Base-by-base conservation (phyloP, 345 rosid genomes). In the Turnera subulata region DNA sequence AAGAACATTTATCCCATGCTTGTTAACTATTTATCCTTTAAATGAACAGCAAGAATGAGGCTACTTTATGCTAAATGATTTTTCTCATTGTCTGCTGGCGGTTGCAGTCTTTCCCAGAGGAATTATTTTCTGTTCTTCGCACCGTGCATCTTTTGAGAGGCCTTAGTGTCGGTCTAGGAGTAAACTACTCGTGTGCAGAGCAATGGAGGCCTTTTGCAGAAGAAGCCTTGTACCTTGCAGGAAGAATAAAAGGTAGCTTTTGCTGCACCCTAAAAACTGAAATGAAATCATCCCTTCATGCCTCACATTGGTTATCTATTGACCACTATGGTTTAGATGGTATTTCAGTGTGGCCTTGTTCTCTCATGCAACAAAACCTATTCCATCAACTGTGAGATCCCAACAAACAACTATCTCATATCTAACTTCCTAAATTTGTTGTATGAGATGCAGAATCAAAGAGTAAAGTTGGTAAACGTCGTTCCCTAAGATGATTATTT, bases 191-290 rank as follows among this genome's bases (percentile, higher is more conserved):
- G 0, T 84, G 95, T 48, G 88, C 92, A 10, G 83, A 91, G 63
- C 90, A 86, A 46, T 88, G 96, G 96, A 84, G 87, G 62, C 73
- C 91, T 23, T 73, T 88, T 49, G 96, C 98, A n/a, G 89, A 84
- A 77, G 92, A 88, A 66, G 92, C 92, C 62, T 64, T 91, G 53
- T 61, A 64, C 65, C 67, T 29, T 54, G 90, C 98, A 42, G 82
- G 87, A 55, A 86, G 90, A 79, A 61, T 81, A 68, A 80, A 64
- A 73, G 95, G 95, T 89, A 38, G 18, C 40, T 44, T 25, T 49
- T 42, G 4, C 37, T 53, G 8, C 63, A 40, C 49, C 62, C 23
- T 6, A n/a, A 53, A 7, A 8, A 20, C 17, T 39, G 6, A 2
- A 22, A 22, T n/a, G 4, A 18, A 21, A 60, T 29, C 18, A 49